Base-by-base conservation (phyloP, 768 basidiomycete species). In the Pleurotus djamor region DNA sequence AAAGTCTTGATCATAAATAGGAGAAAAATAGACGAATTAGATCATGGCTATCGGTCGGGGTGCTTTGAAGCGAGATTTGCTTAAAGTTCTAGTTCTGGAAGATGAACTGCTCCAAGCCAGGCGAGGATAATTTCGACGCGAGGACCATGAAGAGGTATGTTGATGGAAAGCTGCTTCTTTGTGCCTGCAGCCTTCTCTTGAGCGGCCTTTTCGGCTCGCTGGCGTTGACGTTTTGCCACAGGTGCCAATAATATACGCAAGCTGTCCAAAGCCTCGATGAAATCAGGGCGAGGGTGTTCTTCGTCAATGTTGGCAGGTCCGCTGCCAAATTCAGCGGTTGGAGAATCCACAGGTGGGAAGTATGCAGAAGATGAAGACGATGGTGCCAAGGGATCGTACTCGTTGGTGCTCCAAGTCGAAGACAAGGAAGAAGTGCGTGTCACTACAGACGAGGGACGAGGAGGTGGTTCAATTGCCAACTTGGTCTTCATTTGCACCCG, bases 61-160 rank as follows among this genome's bases (percentile, higher is more conserved):
- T 35, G 34, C 12, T 9, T 17, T 41, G 9, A 44, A 43, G 54
- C 21, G 41, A 54, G 13, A n/a, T 2, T 28, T 8, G 21, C 37
- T 54, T 32, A 43, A 28, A 41, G 33, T 52, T 92, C 91, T 64
- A 94, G 69, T 66, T 91, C 90, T 3, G 83, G 85, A 37, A 94
- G 71, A 75, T 91, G 87, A 58, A 92, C 88, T 14, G 90, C 91
- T 28, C 80, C 92, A 57, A 94, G 74, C 91, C 91, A 94, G 45
- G 92, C 92, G 58, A 94, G 79, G 58, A 93, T 79, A 58, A 94
- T 79, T 72, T 94, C 92, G 48, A 94, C 92, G 5, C 91, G 81
- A 37, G 93, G 92, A 0, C 92, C 92, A 71, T 93, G 91, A 62
- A 94, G 73, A 8, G 91, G 90, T 59, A 94, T 91, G 67, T 86